phyloP scores from a whole-genome alignment of 257 asterid species.

The Pogostemon cablin region DNA sequence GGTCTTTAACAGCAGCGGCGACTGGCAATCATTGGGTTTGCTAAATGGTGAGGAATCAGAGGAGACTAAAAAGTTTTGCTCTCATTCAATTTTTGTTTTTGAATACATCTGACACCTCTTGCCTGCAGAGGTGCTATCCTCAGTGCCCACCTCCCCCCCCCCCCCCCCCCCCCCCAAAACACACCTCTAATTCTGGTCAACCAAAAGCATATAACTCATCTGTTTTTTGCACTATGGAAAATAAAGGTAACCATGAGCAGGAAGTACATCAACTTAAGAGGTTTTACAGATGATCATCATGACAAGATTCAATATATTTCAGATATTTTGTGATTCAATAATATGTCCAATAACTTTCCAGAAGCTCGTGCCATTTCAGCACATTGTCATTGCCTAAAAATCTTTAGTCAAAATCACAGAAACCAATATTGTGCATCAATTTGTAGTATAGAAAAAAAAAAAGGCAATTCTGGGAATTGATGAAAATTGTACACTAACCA shows the following conservation, averaged over 20 bases:
- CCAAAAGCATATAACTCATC: conserved; percentile 1
- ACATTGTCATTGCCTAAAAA: conserved; percentile 5
- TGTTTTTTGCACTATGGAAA: conserved; percentile 9
- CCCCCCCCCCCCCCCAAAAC: too few species aligned
- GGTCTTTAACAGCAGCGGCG: background rate
- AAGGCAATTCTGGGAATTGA: background rate
- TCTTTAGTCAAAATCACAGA: background rate
- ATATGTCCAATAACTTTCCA: background rate
- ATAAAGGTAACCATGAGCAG: conserved; percentile 6
- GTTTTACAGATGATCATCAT: conserved; percentile 19
- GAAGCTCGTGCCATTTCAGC: conserved; percentile 5
- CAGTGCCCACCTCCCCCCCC: background rate
- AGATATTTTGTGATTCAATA: background rate
- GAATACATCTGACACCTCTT: too few species aligned
- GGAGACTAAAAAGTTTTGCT: too few species aligned
- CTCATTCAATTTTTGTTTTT: too few species aligned
- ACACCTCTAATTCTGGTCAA: background rate
- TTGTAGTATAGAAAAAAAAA: background rate
- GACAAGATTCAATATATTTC: background rate
- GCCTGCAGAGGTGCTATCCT: background rate
- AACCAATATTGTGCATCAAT: conserved; percentile 2
- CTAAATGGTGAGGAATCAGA: too few species aligned
- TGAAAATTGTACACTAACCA: conserved; percentile 37
- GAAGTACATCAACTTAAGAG: conserved; percentile 9
- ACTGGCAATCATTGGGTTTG: background rate